Percentiles rank a stretch among this genome's conserved stretches.
Evolutionary conservation across 768 basidiomycete species (phyloP).

Genomic region (Leccinum olivaceopallidum): DNA sequence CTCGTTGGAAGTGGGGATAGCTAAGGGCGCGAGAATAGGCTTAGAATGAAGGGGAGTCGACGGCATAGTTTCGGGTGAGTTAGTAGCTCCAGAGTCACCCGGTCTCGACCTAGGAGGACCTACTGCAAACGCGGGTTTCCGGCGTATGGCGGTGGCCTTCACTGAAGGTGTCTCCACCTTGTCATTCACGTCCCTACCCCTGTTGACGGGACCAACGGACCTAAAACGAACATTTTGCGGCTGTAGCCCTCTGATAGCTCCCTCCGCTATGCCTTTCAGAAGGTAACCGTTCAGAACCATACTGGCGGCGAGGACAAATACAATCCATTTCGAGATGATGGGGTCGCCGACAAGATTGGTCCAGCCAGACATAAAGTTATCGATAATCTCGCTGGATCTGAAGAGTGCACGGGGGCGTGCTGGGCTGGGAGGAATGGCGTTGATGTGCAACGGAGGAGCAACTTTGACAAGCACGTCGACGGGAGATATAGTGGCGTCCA

Average conservation of each 20-base stretch:
- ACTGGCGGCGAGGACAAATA: slow-evolving; percentile 80
- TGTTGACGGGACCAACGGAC: slow-evolving; percentile 24
- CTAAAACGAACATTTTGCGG: slow-evolving; percentile 31
- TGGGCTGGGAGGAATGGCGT: slow-evolving; percentile 39
- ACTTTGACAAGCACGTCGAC: slow-evolving; percentile 59
- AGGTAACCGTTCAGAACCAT: slow-evolving; percentile 92
- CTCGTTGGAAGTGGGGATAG: slow-evolving; percentile 21
- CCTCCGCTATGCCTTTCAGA: slow-evolving; percentile 80
- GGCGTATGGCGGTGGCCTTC: slow-evolving; percentile 13
- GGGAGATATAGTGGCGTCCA: slow-evolving; percentile 21
- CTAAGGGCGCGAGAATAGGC: slow-evolving; percentile 28
- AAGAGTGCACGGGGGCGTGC: slow-evolving; percentile 33
- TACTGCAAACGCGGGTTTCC: slow-evolving; percentile 26
- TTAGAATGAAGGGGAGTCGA: slow-evolving; percentile 14
- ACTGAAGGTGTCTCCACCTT: slow-evolving; percentile 20
- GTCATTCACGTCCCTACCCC: slow-evolving; percentile 23
- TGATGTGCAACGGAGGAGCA: slow-evolving; percentile 58
- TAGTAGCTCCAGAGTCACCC: slow-evolving; percentile 17
- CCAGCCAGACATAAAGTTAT: slow-evolving; percentile 90
- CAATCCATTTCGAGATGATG: slow-evolving; percentile 92
- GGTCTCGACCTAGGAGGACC: slow-evolving; percentile 23
- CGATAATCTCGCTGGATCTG: slow-evolving; percentile 57
- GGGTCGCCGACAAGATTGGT: slow-evolving; percentile 92
- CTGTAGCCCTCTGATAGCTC: slow-evolving; percentile 37
- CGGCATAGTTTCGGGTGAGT: slow-evolving; percentile 18